phyloP scores from a whole-genome alignment of 345 rosid species.

The Kernera saxatilis region DNA sequence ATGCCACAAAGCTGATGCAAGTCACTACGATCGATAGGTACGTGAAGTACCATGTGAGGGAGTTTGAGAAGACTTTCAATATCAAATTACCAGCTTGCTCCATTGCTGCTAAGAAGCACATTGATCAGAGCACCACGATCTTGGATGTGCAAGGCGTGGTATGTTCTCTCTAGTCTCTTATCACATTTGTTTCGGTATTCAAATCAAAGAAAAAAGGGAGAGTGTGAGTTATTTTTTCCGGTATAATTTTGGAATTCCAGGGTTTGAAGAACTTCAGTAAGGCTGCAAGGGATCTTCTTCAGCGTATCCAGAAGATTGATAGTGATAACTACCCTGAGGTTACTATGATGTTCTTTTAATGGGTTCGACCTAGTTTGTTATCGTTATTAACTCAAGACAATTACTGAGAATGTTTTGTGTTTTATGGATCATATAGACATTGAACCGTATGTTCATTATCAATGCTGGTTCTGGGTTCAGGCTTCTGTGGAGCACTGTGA shows the following conservation, averaged over 20 bases:
- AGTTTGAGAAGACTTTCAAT: slow-evolving; percentile 77
- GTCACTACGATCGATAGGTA: slow-evolving; percentile 88
- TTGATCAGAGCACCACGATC: slow-evolving; percentile 92
- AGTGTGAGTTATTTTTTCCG: not conserved
- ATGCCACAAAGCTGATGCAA: slow-evolving; percentile 74
- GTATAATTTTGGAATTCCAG: slow-evolving; percentile 28
- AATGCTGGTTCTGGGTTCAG: slow-evolving; percentile 95
- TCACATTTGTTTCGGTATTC: not conserved
- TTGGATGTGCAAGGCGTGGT: slow-evolving; percentile 98
- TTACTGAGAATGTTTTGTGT: slow-evolving; percentile 3
- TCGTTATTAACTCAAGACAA: not conserved
- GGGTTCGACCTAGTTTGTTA: not conserved
- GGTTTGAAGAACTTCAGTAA: slow-evolving; percentile 79
- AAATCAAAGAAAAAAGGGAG: not conserved
- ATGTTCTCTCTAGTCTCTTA: slow-evolving; percentile 26
- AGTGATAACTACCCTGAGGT: slow-evolving; percentile 93
- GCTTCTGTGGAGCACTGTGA: slow-evolving; percentile 91
- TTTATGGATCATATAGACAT: slow-evolving; percentile 42
- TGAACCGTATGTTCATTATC: slow-evolving; percentile 95
- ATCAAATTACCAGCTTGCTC: slow-evolving; percentile 80
- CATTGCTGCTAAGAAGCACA: slow-evolving; percentile 69
- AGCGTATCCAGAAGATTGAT: slow-evolving; percentile 70
- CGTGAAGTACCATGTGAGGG: slow-evolving; percentile 76
- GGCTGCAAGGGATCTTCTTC: slow-evolving; percentile 79
- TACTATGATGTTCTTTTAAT: not conserved